Evolutionary conservation across 2,329 filamentous ascomycete species (phyloP), one percentile per base, ranked within the genome.

Genomic region (Drechslerella coelobrocha): DNA sequence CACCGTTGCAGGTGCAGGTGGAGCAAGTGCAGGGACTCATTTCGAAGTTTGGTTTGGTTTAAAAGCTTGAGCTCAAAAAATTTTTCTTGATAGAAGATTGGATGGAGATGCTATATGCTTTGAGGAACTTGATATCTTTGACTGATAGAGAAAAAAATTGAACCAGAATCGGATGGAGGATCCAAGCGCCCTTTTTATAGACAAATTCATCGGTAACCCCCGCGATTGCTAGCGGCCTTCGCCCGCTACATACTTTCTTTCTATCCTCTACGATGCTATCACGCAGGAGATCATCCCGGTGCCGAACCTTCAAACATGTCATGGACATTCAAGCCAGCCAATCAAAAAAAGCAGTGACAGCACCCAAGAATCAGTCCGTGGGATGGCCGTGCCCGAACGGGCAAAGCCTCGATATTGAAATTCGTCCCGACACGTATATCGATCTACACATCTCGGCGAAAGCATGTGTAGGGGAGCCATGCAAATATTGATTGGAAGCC

Each of bases 11-110:
- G n/a, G n/a, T n/a, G 59, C 59, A 62, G 41, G 17, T n/a, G n/a
- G n/a, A n/a, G 31, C 59, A 62, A 39, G 34, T 39, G 50, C 59
- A 62, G 54, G 59, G 59, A 48, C 55, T 50, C 59, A 62, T 62
- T 55, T 45, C 27, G 26, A 47, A 53, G n/a, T 29, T 27, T 47
- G 23, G 21, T 26, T 37, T 41, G 37, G 39, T 14, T 10, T 31
- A 50, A 10, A 61, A 29, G 47, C 3, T 45, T 48, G 39, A 45
- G 54, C 41, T 55, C 48, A 9, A 31, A 31, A 37, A 43, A n/a
- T 26, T 47, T 31, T 43, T 39, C 26, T 37, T 37, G 9, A 51
- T 53, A 37, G n/a, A 37, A 31, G 17, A 4, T 52, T 2, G 5
- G 24, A 29, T n/a, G n/a, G 23, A 34, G 29, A 12, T 34, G 6